phyloP scores from a whole-genome alignment of 2,329 filamentous ascomycete species.

The Colletotrichum sp. region DNA sequence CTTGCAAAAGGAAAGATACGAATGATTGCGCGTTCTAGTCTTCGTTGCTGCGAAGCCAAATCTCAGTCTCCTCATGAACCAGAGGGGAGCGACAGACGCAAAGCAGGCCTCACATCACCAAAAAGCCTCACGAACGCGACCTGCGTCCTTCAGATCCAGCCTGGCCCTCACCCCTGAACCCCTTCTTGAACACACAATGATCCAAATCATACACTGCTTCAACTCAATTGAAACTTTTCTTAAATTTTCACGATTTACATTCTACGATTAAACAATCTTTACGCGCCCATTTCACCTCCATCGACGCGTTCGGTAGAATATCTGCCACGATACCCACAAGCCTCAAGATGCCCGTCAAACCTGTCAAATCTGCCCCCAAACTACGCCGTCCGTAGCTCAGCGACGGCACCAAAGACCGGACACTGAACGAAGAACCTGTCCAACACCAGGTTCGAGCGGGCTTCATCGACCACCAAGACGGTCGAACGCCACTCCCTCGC shows the following conservation, averaged over 20 bases:
- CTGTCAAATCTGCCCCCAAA: not conserved
- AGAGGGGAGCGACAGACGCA: not conserved
- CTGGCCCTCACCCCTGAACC: not conserved
- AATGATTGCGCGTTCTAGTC: not conserved
- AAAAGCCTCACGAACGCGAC: not conserved
- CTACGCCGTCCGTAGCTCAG: not conserved
- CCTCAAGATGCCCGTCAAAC: not conserved
- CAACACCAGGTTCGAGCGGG: not conserved
- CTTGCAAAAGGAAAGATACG: not conserved
- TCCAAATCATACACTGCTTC: rapidly evolving
- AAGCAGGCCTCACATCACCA: not conserved
- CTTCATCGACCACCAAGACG: not conserved
- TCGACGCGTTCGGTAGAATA: not conserved
- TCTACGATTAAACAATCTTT: not conserved
- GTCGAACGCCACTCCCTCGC: not conserved
- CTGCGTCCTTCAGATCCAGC: not conserved
- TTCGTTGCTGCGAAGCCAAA: not conserved
- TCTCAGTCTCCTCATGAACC: rapidly evolving
- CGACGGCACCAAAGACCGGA: not conserved
- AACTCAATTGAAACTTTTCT: not conserved
- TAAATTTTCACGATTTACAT: not conserved
- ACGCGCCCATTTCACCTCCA: not conserved
- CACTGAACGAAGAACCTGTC: not conserved
- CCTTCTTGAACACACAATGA: not conserved
- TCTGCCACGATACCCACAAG: not conserved